Conservation (phyloP, 164 flowering plant genomes). For the Protea cynaroides region DNA sequence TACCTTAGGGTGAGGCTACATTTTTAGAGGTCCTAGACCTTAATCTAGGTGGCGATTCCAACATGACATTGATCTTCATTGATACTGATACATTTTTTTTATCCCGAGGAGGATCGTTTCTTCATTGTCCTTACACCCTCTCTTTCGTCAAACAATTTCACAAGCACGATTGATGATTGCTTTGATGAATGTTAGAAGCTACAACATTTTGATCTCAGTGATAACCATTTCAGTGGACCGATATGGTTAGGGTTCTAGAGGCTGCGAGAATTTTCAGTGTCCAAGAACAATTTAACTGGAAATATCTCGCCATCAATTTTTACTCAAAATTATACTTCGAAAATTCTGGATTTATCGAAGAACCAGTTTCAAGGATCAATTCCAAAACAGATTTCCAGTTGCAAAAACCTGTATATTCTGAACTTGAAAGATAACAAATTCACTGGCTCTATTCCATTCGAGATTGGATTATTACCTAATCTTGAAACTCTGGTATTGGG, state of each 20-base stretch:
- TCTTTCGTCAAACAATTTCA: slow-evolving; percentile 52
- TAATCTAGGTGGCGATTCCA: no score
- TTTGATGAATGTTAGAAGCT: slow-evolving; percentile 47
- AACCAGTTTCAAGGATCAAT: slow-evolving; percentile 45
- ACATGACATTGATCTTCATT: no score
- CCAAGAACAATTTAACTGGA: slow-evolving; percentile 55
- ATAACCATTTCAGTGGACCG: slow-evolving; percentile 50
- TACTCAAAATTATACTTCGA: slow-evolving; percentile 36
- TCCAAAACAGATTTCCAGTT: slow-evolving; percentile 53
- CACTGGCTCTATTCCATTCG: slow-evolving; percentile 46
- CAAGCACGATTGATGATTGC: slow-evolving; percentile 37
- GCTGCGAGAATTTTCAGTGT: slow-evolving; percentile 41
- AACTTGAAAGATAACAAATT: slow-evolving; percentile 61
- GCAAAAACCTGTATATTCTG: slow-evolving; percentile 33
- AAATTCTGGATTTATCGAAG: slow-evolving; percentile 59
- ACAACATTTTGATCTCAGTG: slow-evolving; percentile 58
- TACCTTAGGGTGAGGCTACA: no score
- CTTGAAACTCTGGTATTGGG: slow-evolving; percentile 53
- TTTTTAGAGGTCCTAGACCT: no score
- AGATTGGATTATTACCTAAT: slow-evolving; percentile 42
- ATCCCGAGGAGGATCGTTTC: no score
- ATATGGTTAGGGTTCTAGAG: slow-evolving; percentile 46
- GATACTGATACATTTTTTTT: no score
- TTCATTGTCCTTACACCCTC: no score
- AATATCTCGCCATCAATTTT: slow-evolving; percentile 29